Conservation (phyloP, 805 yeast species). For the Nematodospora valgi region DNA sequence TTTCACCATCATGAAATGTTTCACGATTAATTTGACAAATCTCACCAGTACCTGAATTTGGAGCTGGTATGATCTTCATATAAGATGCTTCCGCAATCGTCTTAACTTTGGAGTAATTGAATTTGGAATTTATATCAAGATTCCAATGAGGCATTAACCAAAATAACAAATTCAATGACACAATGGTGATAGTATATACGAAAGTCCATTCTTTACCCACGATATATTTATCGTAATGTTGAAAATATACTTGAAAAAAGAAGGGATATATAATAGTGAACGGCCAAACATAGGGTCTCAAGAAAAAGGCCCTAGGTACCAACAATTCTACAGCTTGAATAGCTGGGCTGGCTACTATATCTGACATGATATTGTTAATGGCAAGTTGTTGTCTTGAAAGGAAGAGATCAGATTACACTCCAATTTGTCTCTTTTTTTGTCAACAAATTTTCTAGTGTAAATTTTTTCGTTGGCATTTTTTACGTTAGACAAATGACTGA, state of each 20-base stretch:
- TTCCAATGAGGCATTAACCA: conserved; percentile 96
- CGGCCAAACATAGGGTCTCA: conserved; percentile 81
- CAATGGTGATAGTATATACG: conserved; percentile 71
- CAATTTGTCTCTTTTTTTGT: no score
- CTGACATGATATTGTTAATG: conserved; percentile 22
- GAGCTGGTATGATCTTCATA: conserved; percentile 74
- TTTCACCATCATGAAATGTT: conserved; percentile 51
- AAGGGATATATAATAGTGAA: conserved; percentile 75
- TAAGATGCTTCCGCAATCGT: conserved; percentile 62
- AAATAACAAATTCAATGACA: conserved; percentile 70
- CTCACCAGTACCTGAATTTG: conserved; percentile 83
- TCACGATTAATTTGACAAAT: conserved; percentile 63
- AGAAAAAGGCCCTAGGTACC: conserved; percentile 56
- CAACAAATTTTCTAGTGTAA: no score
- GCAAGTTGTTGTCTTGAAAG: no score
- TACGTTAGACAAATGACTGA: no score
- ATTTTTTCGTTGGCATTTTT: no score
- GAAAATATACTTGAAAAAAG: conserved; percentile 60
- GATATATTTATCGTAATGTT: conserved; percentile 75
- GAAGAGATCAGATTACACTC: no score
- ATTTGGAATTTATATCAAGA: conserved; percentile 60
- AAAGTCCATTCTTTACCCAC: conserved; percentile 95
- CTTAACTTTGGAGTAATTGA: conserved; percentile 60
- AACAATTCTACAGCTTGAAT: conserved; percentile 71
- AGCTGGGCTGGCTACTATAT: conserved; percentile 65